Evolutionary conservation across 805 yeast species (phyloP), one percentile per base, ranked within the genome.

Genomic region (Saccharomycopsis schoenii): DNA sequence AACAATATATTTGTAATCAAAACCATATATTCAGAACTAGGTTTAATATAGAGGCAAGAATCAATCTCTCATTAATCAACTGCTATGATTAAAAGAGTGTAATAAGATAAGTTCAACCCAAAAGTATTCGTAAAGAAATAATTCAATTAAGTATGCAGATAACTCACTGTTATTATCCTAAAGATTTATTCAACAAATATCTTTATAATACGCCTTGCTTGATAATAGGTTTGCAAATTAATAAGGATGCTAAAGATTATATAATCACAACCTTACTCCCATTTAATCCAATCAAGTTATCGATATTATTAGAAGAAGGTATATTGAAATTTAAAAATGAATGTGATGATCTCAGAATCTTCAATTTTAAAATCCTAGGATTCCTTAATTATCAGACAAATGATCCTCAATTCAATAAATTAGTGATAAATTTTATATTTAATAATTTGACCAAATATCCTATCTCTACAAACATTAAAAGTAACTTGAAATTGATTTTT

Each of bases 81-180:
- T 29, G 34, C 34, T 29, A 29, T 29, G 34, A 29, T 29, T 29
- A 29, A 6, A 29, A 29, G 34, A 29, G 34, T 29, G 6, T 3
- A 29, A 29, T 4, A 29, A 29, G 34, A 29, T 29, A 4, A 29
- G 34, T 4, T 4, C 34, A 29, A 6, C 34, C 34, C 34, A 29
- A 29, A 29, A 29, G 6, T 29, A 29, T 29, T 29, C 41, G 12
- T 12, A 37, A 14, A 37, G 12, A 12, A 37, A 37, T 12, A 37
- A 37, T 12, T 37, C 15, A 37, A 5, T 9, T 37, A 14, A 47
- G 15, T 12, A 47, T 47, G 52, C 52, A 47, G 52, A 57, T 58
- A 57, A 47, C 61, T 2, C 65, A 63, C 36, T 63, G 62, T 39
- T 63, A 63, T 43, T 63, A 61, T 40, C 65, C 65, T n/a, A 58